phyloP scores from a whole-genome alignment of 2,329 filamentous ascomycete species.

The Penicillium paneum region DNA sequence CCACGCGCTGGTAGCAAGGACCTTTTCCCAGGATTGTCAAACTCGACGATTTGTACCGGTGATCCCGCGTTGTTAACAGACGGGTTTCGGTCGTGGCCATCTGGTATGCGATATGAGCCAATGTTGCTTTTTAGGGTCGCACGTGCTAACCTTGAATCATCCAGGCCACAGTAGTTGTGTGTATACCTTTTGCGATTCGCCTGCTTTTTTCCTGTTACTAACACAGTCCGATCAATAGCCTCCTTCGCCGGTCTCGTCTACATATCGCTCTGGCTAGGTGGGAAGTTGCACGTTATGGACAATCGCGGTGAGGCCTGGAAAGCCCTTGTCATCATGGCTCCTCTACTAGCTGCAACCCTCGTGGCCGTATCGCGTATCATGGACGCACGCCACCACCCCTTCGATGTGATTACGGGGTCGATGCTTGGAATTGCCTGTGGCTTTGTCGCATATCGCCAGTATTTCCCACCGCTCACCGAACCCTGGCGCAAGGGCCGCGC shows the following conservation, averaged over 20 bases:
- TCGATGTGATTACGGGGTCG: constrained; percentile 58
- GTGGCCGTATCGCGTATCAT: constrained; percentile 59
- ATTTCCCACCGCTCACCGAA: constrained; percentile 56
- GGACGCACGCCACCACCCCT: constrained; percentile 61
- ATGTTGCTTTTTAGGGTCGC: background rate
- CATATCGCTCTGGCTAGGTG: constrained; percentile 58
- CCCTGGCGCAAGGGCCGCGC: constrained; percentile 58
- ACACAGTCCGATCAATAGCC: constrained; percentile 35
- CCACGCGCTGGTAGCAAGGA: constrained; percentile 39
- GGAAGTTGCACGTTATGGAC: constrained; percentile 59
- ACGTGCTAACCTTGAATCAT: constrained; percentile 9
- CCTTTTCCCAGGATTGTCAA: constrained; percentile 41
- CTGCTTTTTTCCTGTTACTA: constrained; percentile 10
- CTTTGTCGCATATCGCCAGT: constrained; percentile 56
- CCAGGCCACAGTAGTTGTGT: constrained; percentile 52
- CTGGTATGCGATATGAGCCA: constrained; percentile 35
- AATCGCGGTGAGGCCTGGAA: constrained; percentile 62
- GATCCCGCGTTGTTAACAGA: constrained; percentile 54
- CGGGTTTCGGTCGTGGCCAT: constrained; percentile 59
- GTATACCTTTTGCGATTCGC: background rate
- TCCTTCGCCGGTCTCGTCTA: constrained; percentile 60
- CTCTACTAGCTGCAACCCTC: constrained; percentile 53
- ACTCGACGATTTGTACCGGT: constrained; percentile 51
- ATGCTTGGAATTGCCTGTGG: constrained; percentile 53
- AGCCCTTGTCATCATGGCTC: constrained; percentile 52